Base-by-base conservation (phyloP, 768 basidiomycete species). In the Leccinum fibrillosum region DNA sequence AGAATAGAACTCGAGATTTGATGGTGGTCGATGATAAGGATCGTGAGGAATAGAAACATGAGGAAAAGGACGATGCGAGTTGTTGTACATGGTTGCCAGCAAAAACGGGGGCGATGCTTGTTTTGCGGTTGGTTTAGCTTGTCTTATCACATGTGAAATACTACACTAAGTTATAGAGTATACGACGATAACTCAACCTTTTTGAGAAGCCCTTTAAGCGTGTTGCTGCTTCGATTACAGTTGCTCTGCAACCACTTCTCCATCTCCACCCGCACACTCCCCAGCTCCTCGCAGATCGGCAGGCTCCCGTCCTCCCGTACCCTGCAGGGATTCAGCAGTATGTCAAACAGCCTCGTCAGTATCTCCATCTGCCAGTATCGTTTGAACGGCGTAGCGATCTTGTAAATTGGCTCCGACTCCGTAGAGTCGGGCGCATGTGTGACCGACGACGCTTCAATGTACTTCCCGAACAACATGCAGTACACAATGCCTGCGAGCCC, bases 401-500 rank as follows among this genome's bases (percentile, higher is more conserved):
- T 88, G 76, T 86, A 82, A 57, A 80, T 75, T 2, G 64, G 64
- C 4, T 59, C 62, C 44, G 69, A 67, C 48, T 71, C 72, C 10
- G 72, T 72, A 4, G 73, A 70, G 13, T 65, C 70, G 3, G 69
- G 62, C 15, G 75, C 69, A 2, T 71, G 66, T 30, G 69, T 73
- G 49, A 88, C 76, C 9, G 86, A 79, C 58, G 81, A 80, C 12
- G 84, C 84, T 68, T 94, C 87, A 72, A 99, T 92, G 76, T 98
- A 96, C 74, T 93, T 96, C 25, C 95, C 95, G 68, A 94, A 98
- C 30, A 99, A 82, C 86, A 98, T 87, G 78, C 93, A 97, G 74
- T 92, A 97, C 35, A 94, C 82, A 66, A 98, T 89, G 48, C 94
- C 88, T 0, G 92, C 94, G 19, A 98, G 83, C n/a, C 97, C 97